Conservation (phyloP, 805 yeast species). For the Saturnispora ahearnii region DNA sequence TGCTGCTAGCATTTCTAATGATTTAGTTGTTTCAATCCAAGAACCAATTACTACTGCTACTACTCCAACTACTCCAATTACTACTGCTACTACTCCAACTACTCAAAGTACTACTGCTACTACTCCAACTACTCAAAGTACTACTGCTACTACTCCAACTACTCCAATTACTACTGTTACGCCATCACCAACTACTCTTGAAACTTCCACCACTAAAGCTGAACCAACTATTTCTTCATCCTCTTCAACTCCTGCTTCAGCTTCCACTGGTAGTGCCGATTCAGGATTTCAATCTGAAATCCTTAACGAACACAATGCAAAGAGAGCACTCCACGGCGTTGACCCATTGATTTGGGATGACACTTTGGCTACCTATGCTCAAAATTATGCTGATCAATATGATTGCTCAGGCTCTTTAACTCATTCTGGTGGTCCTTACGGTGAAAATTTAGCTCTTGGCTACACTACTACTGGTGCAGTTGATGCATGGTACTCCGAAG, state of each 20-base stretch:
- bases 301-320: slow-evolving; percentile 51
- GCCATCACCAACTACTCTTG: slow-evolving; percentile 13
- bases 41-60: slow-evolving; percentile 9
- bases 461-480: slow-evolving; percentile 42
- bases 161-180: slow-evolving; percentile 14
- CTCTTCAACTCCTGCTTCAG: slow-evolving; percentile 13
- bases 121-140: slow-evolving; percentile 8
- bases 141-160: slow-evolving; percentile 10
- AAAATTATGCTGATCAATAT: slow-evolving; percentile 43
- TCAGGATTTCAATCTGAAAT: slow-evolving; percentile 29
- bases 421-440: slow-evolving; percentile 61
- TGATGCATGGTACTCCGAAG: slow-evolving; percentile 71
- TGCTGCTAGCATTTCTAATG: slow-evolving; percentile 2
- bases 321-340: slow-evolving; percentile 49
- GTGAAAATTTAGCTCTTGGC: slow-evolving; percentile 74
- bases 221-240: slow-evolving; percentile 16
- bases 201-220: slow-evolving; percentile 13
- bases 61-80: slow-evolving; percentile 5
- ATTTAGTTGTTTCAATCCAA: slow-evolving; percentile 3
- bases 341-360: slow-evolving; percentile 48
- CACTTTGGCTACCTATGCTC: slow-evolving; percentile 47
- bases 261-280: slow-evolving; percentile 16
- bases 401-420: slow-evolving; percentile 52
- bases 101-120: slow-evolving; percentile 6
- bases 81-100: slow-evolving; percentile 2